These are phyloP conservation scores for Cyclotella choctawhatcheeana DNA, from an alignment of 108 stramenopile genomes.

Conservation along the genomic window DNA sequence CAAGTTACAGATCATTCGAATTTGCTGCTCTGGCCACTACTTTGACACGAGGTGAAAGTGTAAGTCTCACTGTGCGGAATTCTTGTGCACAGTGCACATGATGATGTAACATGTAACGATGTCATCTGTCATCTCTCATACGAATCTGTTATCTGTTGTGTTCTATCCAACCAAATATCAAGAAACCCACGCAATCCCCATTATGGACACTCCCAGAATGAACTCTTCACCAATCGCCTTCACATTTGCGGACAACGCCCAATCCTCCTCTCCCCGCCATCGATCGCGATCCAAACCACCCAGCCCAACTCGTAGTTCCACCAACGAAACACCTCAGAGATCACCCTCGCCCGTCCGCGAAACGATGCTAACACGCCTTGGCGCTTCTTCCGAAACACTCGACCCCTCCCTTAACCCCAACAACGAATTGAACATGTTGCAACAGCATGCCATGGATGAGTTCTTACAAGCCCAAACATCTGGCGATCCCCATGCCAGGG, in stretches of 20 bases:
- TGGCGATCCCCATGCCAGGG: not conserved
- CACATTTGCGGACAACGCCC: slow-evolving; percentile 8
- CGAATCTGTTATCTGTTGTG: too few relatives aligned
- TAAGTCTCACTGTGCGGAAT: too few relatives aligned
- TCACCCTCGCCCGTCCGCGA: not conserved
- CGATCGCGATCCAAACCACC: not conserved
- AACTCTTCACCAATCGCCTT: slow-evolving; percentile 11
- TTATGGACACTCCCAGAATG: not conserved
- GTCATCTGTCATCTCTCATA: too few relatives aligned
- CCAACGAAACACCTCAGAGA: not conserved
- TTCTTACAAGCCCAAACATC: not conserved
- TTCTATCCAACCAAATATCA: too few relatives aligned
- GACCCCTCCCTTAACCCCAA: not conserved
- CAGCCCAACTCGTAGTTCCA: not conserved
- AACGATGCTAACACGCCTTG: slow-evolving; percentile 10
- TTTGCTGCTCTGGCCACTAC: too few relatives aligned
- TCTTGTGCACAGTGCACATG: too few relatives aligned
- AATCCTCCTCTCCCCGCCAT: not conserved
- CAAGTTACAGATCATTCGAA: too few relatives aligned
- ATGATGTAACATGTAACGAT: too few relatives aligned
- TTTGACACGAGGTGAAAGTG: too few relatives aligned
- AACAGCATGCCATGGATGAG: slow-evolving; percentile 22
- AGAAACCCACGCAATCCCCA: not conserved
- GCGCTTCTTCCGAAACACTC: not conserved
- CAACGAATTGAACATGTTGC: slow-evolving; percentile 8